These are phyloP conservation scores for Phialophora tarda DNA, from an alignment of 2,329 filamentous ascomycete species.

Conservation along the genomic window DNA sequence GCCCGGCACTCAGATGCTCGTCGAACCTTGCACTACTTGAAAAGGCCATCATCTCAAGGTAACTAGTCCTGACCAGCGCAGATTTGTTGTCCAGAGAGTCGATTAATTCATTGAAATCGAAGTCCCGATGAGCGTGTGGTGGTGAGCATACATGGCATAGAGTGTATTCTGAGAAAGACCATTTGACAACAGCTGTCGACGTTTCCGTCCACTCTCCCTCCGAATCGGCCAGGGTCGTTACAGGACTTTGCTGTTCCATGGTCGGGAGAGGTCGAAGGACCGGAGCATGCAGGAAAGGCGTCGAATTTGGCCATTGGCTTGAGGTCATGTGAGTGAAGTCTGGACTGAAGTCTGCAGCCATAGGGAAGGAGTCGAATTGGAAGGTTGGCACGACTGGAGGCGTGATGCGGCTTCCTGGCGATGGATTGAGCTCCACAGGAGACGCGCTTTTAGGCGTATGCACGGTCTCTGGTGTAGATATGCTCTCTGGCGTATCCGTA, in stretches of 20 bases:
- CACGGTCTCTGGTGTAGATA: background rate
- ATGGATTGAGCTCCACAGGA: background rate
- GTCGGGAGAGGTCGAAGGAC: background rate
- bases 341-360: background rate
- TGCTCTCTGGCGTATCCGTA: background rate
- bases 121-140: slow-evolving; percentile 10
- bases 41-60: background rate
- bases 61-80: background rate
- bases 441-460: background rate
- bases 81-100: slow-evolving; percentile 4
- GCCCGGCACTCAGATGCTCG: background rate
- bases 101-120: slow-evolving; percentile 16
- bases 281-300: background rate
- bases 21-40: background rate
- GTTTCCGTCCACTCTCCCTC: background rate
- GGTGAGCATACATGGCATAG: slow-evolving; percentile 4
- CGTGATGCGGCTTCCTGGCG: too few species aligned
- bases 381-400: background rate
- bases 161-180: background rate
- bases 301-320: background rate
- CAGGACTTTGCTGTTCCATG: background rate
- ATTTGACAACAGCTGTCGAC: background rate
- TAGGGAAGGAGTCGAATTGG: background rate
- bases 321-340: background rate
- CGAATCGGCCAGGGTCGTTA: background rate